These are phyloP conservation scores for Starmerella stellata DNA, from an alignment of 805 yeast species.

Conservation along the genomic window DNA sequence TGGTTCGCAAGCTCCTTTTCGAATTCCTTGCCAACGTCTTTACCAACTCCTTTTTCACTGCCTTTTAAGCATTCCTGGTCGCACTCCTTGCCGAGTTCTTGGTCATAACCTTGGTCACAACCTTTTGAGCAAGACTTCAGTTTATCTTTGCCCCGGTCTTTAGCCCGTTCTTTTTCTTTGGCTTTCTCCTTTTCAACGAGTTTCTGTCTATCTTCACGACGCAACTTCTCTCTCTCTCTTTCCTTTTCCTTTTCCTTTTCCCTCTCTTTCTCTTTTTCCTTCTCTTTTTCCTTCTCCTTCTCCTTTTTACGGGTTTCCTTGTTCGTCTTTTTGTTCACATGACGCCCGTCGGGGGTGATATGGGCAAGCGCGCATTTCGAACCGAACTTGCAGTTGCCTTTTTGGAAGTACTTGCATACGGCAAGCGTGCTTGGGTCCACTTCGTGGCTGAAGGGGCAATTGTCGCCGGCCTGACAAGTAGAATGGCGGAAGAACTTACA, in stretches of 20 bases:
- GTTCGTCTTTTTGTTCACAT: constrained; percentile 32
- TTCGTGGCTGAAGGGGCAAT: constrained; percentile 81
- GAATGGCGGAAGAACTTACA: constrained; percentile 89
- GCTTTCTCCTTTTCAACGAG: no score
- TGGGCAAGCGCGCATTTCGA: constrained; percentile 88
- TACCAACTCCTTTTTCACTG: no score
- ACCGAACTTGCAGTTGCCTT: constrained; percentile 95
- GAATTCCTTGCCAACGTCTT: no score
- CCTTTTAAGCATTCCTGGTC: no score
- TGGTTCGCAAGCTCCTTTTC: not conserved
- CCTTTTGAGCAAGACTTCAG: no score
- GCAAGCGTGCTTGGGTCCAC: constrained; percentile 26
- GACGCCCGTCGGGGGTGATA: constrained; percentile 71
- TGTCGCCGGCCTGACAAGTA: constrained; percentile 79
- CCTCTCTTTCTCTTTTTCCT: not conserved
- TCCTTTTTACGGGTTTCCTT: constrained; percentile 6
- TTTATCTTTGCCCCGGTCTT: no score
- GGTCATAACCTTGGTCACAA: no score
- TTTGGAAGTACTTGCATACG: constrained; percentile 84
- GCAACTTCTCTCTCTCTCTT: not conserved
- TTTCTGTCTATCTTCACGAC: no score
- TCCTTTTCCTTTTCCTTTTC: not conserved
- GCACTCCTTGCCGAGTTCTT: no score
- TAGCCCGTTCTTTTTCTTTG: no score
- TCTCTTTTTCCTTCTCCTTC: not conserved